Percentiles rank a stretch among this genome's conserved stretches.
Conservation (phyloP, 1,284 basidiomycete species). For the Polyporus tsugae region DNA sequence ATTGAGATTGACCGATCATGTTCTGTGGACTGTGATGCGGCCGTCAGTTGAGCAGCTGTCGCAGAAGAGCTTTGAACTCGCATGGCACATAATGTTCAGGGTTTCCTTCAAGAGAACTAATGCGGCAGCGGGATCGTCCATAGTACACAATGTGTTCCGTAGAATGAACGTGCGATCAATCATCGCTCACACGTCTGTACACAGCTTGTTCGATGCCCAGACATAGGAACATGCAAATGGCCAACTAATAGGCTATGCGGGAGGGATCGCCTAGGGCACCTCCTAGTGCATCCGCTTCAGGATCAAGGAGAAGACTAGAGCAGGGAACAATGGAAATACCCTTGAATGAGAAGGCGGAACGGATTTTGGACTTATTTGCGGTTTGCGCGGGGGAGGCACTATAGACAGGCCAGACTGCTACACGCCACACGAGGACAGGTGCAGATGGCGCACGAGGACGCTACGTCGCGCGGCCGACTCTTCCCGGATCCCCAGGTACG, state of each 20-base stretch:
- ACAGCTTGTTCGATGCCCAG: neutral
- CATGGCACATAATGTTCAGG: neutral
- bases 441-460: neutral
- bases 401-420: neutral
- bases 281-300: neutral
- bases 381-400: neutral
- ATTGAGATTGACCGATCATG: constrained; percentile 99
- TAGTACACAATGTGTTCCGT: neutral
- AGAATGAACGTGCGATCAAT: neutral
- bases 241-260: neutral
- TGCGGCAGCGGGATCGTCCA: neutral
- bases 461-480: neutral
- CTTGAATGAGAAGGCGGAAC: neutral
- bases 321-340: neutral
- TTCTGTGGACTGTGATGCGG: constrained; percentile 79
- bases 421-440: neutral
- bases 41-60: constrained; percentile 13
- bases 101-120: constrained; percentile 1
- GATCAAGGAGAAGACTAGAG: neutral
- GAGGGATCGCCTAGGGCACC: neutral
- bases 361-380: neutral
- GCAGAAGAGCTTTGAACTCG: neutral
- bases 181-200: neutral
- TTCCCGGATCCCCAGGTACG: no score
- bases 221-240: neutral